Base-by-base conservation (phyloP, 768 basidiomycete genomes). In the Termitomyces sp. region DNA sequence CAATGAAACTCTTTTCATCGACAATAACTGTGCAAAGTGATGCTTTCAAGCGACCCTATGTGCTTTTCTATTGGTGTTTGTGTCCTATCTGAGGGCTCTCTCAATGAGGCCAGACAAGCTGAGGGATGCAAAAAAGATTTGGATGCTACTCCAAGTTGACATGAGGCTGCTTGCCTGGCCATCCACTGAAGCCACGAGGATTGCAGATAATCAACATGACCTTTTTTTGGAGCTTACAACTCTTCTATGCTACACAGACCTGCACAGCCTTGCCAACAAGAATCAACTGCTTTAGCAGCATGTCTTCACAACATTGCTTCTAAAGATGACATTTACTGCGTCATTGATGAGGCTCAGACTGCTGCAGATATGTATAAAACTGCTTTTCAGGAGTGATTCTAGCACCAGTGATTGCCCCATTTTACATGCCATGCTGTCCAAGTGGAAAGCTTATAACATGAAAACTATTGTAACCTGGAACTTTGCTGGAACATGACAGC, bases 131-230 rank as follows among this genome's bases (percentile, higher is more conserved):
- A 42, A 21, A 25, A 54, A 29, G 34, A 44, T 44, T n/a, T 54
- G 53, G 53, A 31, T 54, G 32, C 32, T 54, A 35, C 21, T 54
- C 14, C 53, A 54, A 34, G 32, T 44, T 11, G 53, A 54, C 34
- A 49, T 27, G 14, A 44, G 25, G 43, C 23, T 44, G 25, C 43
- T 44, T 16, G 12, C 25, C 23, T 14, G 27, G 23, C 23, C 25
- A 44, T 37, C 37, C 7, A 16, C n/a, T n/a, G 16, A 1, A 37
- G 16, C 37, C 16, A 17, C 19, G 29, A 46, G 25, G 5, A 8
- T 46, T 17, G 5, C 4, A 19, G 25, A n/a, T 11, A 6, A 46
- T 4, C 16, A 31, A 10, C 3, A 2, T 31, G 45, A 46, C 7
- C 1, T n/a, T 46, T 31, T 46, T 46, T 16, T 29, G 7, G 48